Evolutionary conservation across 345 rosid genomes (phyloP), one percentile per base, ranked within the genome.

Genomic region (Syzygium jambos): DNA sequence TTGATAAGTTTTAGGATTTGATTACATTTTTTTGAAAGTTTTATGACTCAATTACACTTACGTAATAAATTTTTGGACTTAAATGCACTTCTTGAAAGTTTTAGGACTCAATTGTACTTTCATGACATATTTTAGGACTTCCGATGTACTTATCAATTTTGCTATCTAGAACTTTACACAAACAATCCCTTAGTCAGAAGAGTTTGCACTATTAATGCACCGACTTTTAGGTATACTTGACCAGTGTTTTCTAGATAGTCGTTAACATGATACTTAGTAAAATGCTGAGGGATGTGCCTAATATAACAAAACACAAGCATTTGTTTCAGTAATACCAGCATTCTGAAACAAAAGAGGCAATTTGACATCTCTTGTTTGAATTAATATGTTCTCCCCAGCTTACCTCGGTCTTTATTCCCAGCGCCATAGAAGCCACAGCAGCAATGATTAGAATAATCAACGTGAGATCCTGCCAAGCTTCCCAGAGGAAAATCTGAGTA

Each of bases 401-500:
- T 87, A 96, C 99, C 99, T 98, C 98, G 59, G 99, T 94, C 93
- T 97, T 97, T 86, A 97, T 95, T 85, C 99, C 99, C 90, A 97
- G 87, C 11, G 89, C 99, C 91, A 97, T 90, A 78, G 99, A 97
- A 88, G 96, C 97, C 87, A 90, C 91, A 27, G 99, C 99, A 92
- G 99, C 99, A 85, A 95, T 89, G 87, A 96, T 92, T 94, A 97
- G 91, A 90, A 97, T 97, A 89, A 96, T 92, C 92, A 97, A 92
- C 27, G 98, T 95, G 92, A 95, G 96, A 91, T 95, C 98, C 87
- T 94, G 98, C 91, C 96, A 93, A 87, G 98, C 96, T 92, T 95
- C 96, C 98, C 98, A 95, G 53, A 94, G 94, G 89, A 95, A 95
- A 88, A 93, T 94, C 99, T 98, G 90, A 53, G 49, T 46, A 87